phyloP scores from a whole-genome alignment of 106 monocot genomes.

The Alisma plantagoaquatica region DNA sequence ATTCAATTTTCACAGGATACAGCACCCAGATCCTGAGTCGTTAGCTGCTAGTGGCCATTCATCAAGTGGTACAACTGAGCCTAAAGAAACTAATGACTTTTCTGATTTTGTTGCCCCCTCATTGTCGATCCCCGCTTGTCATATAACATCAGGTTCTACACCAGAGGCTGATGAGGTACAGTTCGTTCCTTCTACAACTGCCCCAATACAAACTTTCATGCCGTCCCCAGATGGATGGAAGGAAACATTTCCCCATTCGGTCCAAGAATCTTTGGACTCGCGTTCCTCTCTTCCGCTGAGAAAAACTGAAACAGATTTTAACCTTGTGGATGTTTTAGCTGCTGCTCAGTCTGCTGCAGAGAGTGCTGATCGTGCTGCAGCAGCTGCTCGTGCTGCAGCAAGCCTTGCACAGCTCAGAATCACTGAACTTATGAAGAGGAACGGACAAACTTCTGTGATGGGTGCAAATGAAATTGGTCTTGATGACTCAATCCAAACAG shows the following conservation, averaged over 20 bases:
- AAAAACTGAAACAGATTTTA: constrained; percentile 18
- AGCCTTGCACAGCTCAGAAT: constrained; percentile 78
- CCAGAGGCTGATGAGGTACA: constrained; percentile 21
- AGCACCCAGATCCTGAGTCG: too few species aligned
- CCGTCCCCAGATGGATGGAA: too few species aligned
- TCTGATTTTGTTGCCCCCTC: too few species aligned
- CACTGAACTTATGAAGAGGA: constrained; percentile 45
- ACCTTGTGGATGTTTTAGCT: constrained; percentile 76
- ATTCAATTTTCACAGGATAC: too few species aligned
- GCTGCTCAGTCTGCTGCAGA: constrained; percentile 88
- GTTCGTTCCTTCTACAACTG: neutral
- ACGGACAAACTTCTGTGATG: constrained; percentile 9
- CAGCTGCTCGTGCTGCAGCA: constrained; percentile 78
- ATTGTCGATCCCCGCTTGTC: too few species aligned
- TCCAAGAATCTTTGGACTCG: too few species aligned
- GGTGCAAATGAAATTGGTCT: constrained; percentile 1
- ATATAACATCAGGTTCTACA: constrained; percentile 18
- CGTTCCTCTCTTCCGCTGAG: constrained; percentile 2
- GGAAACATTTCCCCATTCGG: too few species aligned
- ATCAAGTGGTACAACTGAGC: too few species aligned
- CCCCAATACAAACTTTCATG: too few species aligned
- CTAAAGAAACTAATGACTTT: too few species aligned
- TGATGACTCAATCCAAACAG: neutral
- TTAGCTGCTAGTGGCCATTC: too few species aligned
- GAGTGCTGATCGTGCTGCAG: constrained; percentile 67